Evolutionary conservation across 768 basidiomycete species (phyloP), one percentile per base, ranked within the genome.

Genomic region (Xerocomellus amylosporus): DNA sequence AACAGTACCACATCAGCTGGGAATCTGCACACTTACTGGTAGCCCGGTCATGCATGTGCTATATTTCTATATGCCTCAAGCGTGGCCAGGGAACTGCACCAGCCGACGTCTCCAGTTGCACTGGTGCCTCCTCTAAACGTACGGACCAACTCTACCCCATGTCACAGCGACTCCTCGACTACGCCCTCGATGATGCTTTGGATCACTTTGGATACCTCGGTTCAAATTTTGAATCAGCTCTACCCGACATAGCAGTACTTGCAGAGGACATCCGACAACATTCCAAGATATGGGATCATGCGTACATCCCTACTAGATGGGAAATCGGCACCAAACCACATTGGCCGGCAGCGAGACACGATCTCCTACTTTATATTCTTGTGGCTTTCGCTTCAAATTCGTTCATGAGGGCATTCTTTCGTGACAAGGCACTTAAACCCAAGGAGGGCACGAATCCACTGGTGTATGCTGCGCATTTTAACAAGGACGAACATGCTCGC

Each of bases 361-460:
- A 54, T 10, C 41, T 54, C 22, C 2, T 24, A 4, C 49, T 53
- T 7, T 54, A 54, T 24, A 30, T 44, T 8, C 49, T 54, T 9
- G 38, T 53, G 2, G 52, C 45, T 15, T 53, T 46, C 8, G 52
- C 45, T 13, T 20, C 52, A 19, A 33, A 39, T 9, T 46, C 52
- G 3, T 17, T 53, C 5, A 2, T 46, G 22, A 8, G 2, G 0
- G 17, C 10, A 10, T 37, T 53, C n/a, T 8, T 52, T 22, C 54
- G 50, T 5, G 17, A 24, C 1, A 12, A 8, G 1, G 5, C 8
- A 10, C 33, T 52, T 12, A 36, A 22, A 14, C 50, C 28, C 6
- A 55, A 40, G 50, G 30, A 55, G 5, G 51, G 54, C 30, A 39
- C 37, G 5, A 55, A 53, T 34, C 54, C 54, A 12, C 8, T 55